Evolutionary conservation across 2,329 filamentous ascomycete species (phyloP), one percentile per base, ranked within the genome.

Genomic region (Penicillium sp.): DNA sequence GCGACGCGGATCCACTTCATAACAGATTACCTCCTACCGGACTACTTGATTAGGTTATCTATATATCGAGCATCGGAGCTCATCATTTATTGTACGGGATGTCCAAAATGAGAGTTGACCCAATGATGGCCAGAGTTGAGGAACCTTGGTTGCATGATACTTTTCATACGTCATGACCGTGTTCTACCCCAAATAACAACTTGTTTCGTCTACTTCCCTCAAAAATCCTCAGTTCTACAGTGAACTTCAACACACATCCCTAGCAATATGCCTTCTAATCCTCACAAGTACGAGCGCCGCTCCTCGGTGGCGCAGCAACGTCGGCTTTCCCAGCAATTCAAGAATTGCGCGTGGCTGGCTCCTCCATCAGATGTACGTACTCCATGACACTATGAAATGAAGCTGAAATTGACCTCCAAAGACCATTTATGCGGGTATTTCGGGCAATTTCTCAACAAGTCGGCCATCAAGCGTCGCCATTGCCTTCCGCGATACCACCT

Each of bases 401-500:
- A 42, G 19, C 13, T 4, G 24, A 21, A 14, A 39, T 53, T 65
- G 48, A 63, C 42, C 3, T 9, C 55, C 5, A 10, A 64, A 78
- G 69, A 75, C 67, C 14, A 74, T 78, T 39, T 79, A 79, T 57
- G 76, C 70, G 27, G 78, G 76, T 19, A 65, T 79, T 27, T 73
- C 76, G 0, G 67, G 68, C 2, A 59, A 62, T 6, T 71, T 75
- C 26, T 63, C 67, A 3, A 66, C 75, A 5, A 61, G 74, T 39
- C 76, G 78, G 51, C 80, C 80, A 1, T 79, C 85, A 11, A 81
- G 83, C 5, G 79, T 90, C 24, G 86, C 87, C 14, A 78, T 92
- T 49, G 88, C 88, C 4, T 82, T 89, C 60, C 89, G 91, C 61
- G 89, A 93, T 68, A 85, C 85, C 6, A 87, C 87, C 4, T 93